Base-by-base conservation (phyloP, 495 filamentous ascomycete genomes). In the Podospora didyma region DNA sequence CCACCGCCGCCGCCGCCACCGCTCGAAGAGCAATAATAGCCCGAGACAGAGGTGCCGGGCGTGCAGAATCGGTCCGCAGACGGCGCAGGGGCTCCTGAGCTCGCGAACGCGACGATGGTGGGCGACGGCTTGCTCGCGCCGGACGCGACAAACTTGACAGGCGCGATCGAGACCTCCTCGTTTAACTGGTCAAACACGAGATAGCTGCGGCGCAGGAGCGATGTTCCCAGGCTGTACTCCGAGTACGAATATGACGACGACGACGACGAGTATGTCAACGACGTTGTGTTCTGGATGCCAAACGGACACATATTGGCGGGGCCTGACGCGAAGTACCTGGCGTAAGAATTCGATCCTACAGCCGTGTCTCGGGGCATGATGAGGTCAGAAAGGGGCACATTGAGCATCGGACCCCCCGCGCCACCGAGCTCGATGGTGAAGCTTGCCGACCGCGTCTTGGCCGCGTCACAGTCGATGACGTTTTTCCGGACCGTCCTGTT, bases 101-200 rank as follows among this genome's bases (percentile, higher is more conserved):
- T 56, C 21, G 44, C 50, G 45, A 76, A 74, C 5, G 59, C 6
- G 5, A 69, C 60, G 22, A 76, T 59, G 28, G 61, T 66, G 0
- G 63, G 74, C 58, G 1, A n/a, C 14, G 62, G 22, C 21, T 21
- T 41, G 1, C 28, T n/a, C 1, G 42, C 20, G 6, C 24, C 44
- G 7, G 81, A 82, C 11, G 82, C 67, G 56, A 90, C 83, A 71
- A 91, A 92, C 44, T 83, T 80, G 16, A 86, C 88, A 45, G 86
- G 83, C 4, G 88, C 91, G 23, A 96, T 63, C 20, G 83, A 86
- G 44, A 96, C 86, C 62, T 89, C 78, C 63, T 89, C 85, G 66
- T 90, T 93, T 28, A 70, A 75, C 7, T 92, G 72, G 63, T 96
- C 91, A 62, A 90, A 95, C 1, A 95, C 91, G 20, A 91, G 82